phyloP scores from a whole-genome alignment of 78 protist genomes.

The Diacronema lutheri region DNA sequence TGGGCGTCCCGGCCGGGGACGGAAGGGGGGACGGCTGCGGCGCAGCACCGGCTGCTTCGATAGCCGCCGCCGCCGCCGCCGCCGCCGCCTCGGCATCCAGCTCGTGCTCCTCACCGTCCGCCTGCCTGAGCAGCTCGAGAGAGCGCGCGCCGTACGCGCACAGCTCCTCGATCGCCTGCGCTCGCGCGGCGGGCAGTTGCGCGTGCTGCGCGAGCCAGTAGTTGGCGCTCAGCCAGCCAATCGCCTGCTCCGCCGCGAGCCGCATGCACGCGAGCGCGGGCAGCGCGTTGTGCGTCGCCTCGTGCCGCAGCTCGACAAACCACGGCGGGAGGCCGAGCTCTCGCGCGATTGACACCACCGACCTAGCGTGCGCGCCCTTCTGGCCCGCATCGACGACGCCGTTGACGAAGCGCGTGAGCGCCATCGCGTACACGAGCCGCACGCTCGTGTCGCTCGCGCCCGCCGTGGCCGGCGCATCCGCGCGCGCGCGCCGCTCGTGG shows the following conservation, averaged over 20 bases:
- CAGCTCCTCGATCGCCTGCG: no score
- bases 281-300: constrained; percentile 24
- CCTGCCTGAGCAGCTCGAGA: no score
- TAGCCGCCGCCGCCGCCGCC: no score
- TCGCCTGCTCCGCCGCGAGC: constrained; percentile 1
- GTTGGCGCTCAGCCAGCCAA: neutral
- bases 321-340: neutral
- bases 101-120: no score
- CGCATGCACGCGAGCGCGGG: neutral
- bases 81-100: no score
- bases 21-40: no score
- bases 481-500: no score
- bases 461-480: neutral
- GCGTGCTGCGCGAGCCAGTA: neutral
- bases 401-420: constrained; percentile 7
- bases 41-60: no score
- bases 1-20: no score
- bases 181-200: neutral
- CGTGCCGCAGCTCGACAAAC: constrained; percentile 21
- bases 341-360: neutral
- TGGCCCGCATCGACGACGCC: neutral
- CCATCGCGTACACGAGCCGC: constrained; percentile 8
- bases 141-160: no score
- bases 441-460: neutral
- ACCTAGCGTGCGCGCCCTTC: neutral